A percentile compares a stretch with the other conserved stretches of the same genome.
phyloP scores from a whole-genome alignment of 306 rosid species.

The Corylus avellana region DNA sequence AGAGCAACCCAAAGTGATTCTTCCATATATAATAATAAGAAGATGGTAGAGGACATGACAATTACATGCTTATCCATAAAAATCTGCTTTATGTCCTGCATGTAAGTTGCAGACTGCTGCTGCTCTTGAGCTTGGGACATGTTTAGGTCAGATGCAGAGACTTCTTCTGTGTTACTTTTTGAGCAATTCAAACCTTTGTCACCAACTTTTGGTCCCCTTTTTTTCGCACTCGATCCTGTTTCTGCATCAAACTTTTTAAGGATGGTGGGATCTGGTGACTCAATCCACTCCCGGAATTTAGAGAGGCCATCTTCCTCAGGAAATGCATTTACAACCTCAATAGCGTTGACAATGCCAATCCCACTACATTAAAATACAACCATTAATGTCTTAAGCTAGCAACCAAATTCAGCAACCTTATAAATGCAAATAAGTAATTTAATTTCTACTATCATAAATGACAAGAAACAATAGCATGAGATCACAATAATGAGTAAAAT shows the following conservation, averaged over 20 bases:
- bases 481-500: not conserved
- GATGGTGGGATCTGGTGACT: conserved; percentile 95
- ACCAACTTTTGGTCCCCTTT: conserved; percentile 53
- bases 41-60: conserved; percentile 21
- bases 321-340: conserved; percentile 90
- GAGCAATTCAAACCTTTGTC: conserved; percentile 28
- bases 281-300: conserved; percentile 86
- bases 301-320: conserved; percentile 86
- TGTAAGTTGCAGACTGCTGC: conserved; percentile 38
- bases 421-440: conserved; percentile 16
- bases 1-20: conserved; percentile 20
- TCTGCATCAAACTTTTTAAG: conserved; percentile 60
- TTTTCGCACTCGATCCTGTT: conserved; percentile 43
- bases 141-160: conserved; percentile 43
- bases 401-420: conserved; percentile 12
- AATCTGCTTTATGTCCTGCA: conserved; percentile 46
- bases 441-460: not conserved
- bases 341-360: conserved; percentile 95
- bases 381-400: conserved; percentile 27
- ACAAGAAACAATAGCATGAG: not conserved
- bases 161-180: conserved; percentile 33
- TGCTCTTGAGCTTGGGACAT: conserved; percentile 38
- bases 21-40: conserved; percentile 19
- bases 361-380: conserved; percentile 59
- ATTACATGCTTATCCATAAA: conserved; percentile 82